A percentile compares a stretch with the other conserved stretches of the same genome.
phyloP scores from a whole-genome alignment of 2,329 filamentous ascomycete genomes.

The Fusarium sp. region DNA sequence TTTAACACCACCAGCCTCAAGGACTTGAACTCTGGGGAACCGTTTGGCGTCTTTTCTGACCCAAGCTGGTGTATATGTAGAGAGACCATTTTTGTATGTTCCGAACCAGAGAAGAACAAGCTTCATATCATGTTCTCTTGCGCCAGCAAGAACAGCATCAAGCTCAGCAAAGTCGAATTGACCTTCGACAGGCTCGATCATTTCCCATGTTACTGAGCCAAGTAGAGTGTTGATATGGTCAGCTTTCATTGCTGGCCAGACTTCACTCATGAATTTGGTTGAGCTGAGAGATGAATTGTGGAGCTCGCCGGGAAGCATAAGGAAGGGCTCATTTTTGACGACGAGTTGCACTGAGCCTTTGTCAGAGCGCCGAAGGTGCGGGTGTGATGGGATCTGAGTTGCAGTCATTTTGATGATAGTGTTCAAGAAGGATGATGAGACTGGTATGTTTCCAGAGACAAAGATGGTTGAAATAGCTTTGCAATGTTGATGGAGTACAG shows the following conservation, averaged over 20 bases:
- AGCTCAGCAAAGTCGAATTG: slow-evolving; percentile 51
- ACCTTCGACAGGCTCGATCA: slow-evolving; percentile 51
- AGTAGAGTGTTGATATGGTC: slow-evolving; percentile 52
- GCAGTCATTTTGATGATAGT: slow-evolving; percentile 19
- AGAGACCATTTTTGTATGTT: slow-evolving; percentile 54
- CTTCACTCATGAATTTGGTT: slow-evolving; percentile 48
- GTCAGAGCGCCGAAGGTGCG: slow-evolving; percentile 36
- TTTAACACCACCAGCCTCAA: slow-evolving; percentile 49
- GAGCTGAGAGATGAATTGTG: slow-evolving; percentile 53
- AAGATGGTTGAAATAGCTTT: slow-evolving; percentile 23
- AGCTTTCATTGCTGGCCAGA: slow-evolving; percentile 49
- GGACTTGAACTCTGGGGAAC: slow-evolving; percentile 49
- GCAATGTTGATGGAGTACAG: not conserved
- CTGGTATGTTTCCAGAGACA: not conserved
- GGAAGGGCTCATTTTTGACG: slow-evolving; percentile 52
- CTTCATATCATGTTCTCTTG: slow-evolving; percentile 48
- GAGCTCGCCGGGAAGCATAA: slow-evolving; percentile 51
- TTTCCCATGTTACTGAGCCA: slow-evolving; percentile 52
- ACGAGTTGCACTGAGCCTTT: slow-evolving; percentile 50
- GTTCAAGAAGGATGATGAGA: not conserved
- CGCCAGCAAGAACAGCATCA: slow-evolving; percentile 48
- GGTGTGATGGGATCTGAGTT: slow-evolving; percentile 1
- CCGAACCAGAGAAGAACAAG: slow-evolving; percentile 55
- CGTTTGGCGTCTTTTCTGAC: slow-evolving; percentile 51
- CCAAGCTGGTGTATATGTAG: slow-evolving; percentile 51